Percentiles rank a stretch among this genome's conserved stretches.
Conservation (phyloP, 2,329 filamentous ascomycete species). For the Penicillium sp. region DNA sequence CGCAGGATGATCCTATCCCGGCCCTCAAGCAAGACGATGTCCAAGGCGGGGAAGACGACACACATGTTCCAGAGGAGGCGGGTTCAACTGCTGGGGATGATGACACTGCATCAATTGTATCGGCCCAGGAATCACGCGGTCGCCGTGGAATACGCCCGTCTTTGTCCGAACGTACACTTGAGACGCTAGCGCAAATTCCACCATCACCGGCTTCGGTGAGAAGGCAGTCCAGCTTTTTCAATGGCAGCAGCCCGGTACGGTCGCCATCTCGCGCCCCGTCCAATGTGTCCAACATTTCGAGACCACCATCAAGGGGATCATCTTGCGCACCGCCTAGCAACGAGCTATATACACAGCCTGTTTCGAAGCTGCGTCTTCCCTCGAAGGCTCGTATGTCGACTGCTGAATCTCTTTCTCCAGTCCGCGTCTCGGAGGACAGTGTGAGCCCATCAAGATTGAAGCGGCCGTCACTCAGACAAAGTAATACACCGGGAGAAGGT, state of each 20-base stretch:
- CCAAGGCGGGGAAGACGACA: constrained; percentile 19
- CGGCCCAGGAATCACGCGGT: constrained; percentile 21
- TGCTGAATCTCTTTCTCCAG: constrained; percentile 22
- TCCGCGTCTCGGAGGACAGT: constrained; percentile 15
- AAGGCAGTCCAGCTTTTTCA: constrained; percentile 71
- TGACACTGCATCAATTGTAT: constrained; percentile 5
- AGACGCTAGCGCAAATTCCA: constrained; percentile 75
- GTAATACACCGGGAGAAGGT: constrained; percentile 13
- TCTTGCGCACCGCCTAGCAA: constrained; percentile 55
- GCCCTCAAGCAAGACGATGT: constrained; percentile 22
- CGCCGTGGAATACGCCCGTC: constrained; percentile 30
- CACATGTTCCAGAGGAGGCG: constrained; percentile 17
- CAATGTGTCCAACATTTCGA: constrained; percentile 51
- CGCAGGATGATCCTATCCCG: constrained; percentile 8
- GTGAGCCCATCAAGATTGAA: constrained; percentile 29
- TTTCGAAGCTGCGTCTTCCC: constrained; percentile 34
- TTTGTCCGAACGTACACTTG: constrained; percentile 78
- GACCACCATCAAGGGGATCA: constrained; percentile 42
- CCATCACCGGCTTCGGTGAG: constrained; percentile 70
- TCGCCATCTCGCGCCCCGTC: constrained; percentile 64
- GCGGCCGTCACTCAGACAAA: constrained; percentile 22
- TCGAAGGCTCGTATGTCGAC: constrained; percentile 33
- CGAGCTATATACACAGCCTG: constrained; percentile 44
- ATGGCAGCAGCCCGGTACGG: constrained; percentile 58
- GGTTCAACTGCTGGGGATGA: constrained; percentile 10